Evolutionary conservation across 1,139 yeast species (phyloP).

Genomic region (Hyphopichia fennica): DNA sequence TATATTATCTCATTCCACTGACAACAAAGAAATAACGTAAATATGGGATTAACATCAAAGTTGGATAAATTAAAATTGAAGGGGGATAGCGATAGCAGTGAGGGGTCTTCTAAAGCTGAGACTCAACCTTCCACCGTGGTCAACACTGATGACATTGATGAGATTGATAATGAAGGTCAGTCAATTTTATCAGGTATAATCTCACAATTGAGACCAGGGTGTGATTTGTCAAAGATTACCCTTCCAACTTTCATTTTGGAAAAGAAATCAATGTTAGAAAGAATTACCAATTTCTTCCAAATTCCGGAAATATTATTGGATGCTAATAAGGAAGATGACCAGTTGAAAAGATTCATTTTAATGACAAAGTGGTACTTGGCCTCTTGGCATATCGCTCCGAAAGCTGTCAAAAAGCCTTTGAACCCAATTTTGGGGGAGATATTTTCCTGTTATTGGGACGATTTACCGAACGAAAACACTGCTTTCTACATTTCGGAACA

Average conservation of each 20-base stretch:
- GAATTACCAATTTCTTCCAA: conserved; percentile 86
- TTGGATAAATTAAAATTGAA: too few species aligned
- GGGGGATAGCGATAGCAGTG: too few species aligned
- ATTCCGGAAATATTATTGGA: conserved; percentile 74
- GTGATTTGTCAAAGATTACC: conserved; percentile 86
- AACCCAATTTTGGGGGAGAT: conserved; percentile 93
- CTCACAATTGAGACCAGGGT: conserved; percentile 88
- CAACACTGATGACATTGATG: conserved; percentile 83
- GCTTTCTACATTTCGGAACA: conserved; percentile 92
- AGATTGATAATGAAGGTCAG: conserved; percentile 87
- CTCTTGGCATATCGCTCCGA: conserved; percentile 98
- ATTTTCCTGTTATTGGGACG: conserved; percentile 89
- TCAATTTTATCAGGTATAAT: conserved; percentile 83
- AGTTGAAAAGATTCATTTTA: conserved; percentile 64
- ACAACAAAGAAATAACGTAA: too few species aligned
- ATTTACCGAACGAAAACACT: conserved; percentile 59
- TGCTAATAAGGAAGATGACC: conserved; percentile 64
- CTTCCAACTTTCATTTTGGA: conserved; percentile 93
- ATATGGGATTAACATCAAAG: too few species aligned
- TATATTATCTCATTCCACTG: too few species aligned
- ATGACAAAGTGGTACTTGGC: conserved; percentile 88
- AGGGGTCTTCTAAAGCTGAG: too few species aligned
- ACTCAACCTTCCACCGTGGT: too few species aligned
- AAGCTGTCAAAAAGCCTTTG: conserved; percentile 94
- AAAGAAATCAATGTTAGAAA: conserved; percentile 92